These are phyloP conservation scores for Phytophthora crassamura DNA, from an alignment of 352 stramenopile genomes.

Conservation along the genomic window DNA sequence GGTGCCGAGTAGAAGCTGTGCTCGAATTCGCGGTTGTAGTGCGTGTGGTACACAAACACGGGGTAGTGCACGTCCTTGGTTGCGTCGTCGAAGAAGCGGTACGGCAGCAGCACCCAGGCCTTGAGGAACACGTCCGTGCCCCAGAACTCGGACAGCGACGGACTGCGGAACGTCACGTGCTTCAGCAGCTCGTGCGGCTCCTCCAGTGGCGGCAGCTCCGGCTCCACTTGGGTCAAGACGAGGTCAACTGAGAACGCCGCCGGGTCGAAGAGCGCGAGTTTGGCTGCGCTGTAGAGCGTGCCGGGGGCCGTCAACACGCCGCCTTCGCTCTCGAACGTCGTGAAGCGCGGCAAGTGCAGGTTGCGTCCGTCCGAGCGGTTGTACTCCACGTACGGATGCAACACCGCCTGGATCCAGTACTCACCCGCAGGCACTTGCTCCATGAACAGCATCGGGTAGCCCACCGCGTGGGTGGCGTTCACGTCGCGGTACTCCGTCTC, in stretches of 20 bases:
- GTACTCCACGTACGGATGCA: constrained; percentile 72
- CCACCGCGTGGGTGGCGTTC: constrained; percentile 49
- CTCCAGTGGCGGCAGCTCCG: constrained; percentile 41
- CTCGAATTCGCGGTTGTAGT: constrained; percentile 73
- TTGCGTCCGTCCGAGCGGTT: constrained; percentile 60
- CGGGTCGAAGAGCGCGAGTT: constrained; percentile 52
- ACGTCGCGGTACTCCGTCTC: constrained; percentile 47
- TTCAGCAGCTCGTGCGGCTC: constrained; percentile 65
- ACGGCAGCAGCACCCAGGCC: constrained; percentile 72
- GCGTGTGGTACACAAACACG: constrained; percentile 79
- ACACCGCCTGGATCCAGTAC: constrained; percentile 71
- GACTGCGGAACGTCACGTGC: constrained; percentile 70
- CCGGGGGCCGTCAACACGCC: constrained; percentile 64
- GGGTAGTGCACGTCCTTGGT: constrained; percentile 70
- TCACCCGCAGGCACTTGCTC: constrained; percentile 51
- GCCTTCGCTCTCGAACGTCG: constrained; percentile 62
- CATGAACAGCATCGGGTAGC: constrained; percentile 56
- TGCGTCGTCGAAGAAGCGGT: constrained; percentile 65
- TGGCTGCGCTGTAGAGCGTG: constrained; percentile 62
- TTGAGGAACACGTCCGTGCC: constrained; percentile 73
- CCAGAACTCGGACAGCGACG: constrained; percentile 71
- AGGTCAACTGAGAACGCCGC: constrained; percentile 48
- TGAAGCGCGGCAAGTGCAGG: constrained; percentile 58
- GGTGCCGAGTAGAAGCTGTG: constrained; percentile 52
- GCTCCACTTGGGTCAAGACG: constrained; percentile 54